These are phyloP conservation scores for Linum trigynum DNA, from an alignment of 345 rosid genomes.

Conservation along the genomic window DNA sequence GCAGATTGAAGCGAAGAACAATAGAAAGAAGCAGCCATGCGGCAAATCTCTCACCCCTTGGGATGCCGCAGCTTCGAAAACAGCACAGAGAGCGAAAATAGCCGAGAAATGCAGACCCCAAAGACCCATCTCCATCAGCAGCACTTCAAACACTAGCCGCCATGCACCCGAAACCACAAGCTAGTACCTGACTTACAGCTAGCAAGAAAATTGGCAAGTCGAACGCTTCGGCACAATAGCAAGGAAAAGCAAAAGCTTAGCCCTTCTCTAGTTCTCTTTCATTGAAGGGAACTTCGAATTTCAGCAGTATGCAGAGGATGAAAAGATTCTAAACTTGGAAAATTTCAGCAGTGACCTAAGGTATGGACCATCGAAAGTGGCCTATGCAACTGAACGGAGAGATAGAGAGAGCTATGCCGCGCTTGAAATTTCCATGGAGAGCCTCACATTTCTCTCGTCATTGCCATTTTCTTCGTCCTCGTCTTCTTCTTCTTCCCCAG, in stretches of 20 bases:
- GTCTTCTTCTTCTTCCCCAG: too few relatives aligned
- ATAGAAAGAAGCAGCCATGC: not conserved
- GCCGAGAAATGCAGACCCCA: conserved; percentile 8
- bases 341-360: too few relatives aligned
- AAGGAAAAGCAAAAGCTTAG: not conserved
- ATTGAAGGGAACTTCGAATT: not conserved
- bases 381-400: too few relatives aligned
- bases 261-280: not conserved
- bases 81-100: conserved; percentile 18
- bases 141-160: not conserved
- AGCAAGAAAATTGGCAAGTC: not conserved
- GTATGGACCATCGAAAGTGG: too few relatives aligned
- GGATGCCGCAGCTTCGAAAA: conserved; percentile 21
- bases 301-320: too few relatives aligned
- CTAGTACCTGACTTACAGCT: too few relatives aligned
- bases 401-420: too few relatives aligned
- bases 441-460: too few relatives aligned
- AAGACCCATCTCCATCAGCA: conserved; percentile 23
- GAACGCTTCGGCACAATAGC: not conserved
- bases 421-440: too few relatives aligned
- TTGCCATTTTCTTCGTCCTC: too few relatives aligned
- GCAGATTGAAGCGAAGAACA: not conserved
- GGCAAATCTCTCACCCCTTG: conserved; percentile 29
- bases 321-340: too few relatives aligned
- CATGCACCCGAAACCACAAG: not conserved